A percentile compares a stretch with the other conserved stretches of the same genome.
These are phyloP conservation scores for Hanseniaspora uvarum DNA, from an alignment of 1,139 yeast genomes.

Conservation along the genomic window DNA sequence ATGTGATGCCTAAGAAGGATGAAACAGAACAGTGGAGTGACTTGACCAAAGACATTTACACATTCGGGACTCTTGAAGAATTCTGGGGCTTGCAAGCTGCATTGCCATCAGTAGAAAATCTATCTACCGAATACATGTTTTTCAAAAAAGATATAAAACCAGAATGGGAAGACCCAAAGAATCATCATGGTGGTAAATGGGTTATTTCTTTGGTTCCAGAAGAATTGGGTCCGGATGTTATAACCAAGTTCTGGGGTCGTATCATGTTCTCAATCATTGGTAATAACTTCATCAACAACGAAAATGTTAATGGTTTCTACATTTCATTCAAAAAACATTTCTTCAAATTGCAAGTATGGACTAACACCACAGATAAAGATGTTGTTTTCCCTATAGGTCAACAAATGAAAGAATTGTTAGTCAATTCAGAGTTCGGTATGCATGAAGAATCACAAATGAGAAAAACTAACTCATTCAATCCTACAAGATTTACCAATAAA, in stretches of 20 bases:
- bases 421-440: constrained; percentile 12
- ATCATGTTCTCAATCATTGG: constrained; percentile 87
- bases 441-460: constrained; percentile 10
- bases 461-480: neutral
- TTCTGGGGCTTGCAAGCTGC: constrained; percentile 98
- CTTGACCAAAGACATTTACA: constrained; percentile 82
- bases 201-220: constrained; percentile 68
- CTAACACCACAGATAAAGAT: constrained; percentile 63
- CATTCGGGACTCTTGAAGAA: constrained; percentile 88
- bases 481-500: constrained; percentile 12
- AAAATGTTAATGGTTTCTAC: constrained; percentile 91
- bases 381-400: constrained; percentile 64
- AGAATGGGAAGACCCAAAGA: constrained; percentile 93
- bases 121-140: constrained; percentile 90
- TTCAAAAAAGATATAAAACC: constrained; percentile 93
- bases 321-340: constrained; percentile 77
- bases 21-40: constrained; percentile 85
- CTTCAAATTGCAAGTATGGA: constrained; percentile 87
- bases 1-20: constrained; percentile 82
- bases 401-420: constrained; percentile 46
- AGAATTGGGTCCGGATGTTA: constrained; percentile 39
- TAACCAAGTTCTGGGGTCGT: constrained; percentile 54
- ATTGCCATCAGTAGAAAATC: constrained; percentile 82
- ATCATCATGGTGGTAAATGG: constrained; percentile 94
- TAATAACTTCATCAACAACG: constrained; percentile 76